Conservation (phyloP, 1,284 basidiomycete genomes). For the Rhodofomes roseus region DNA sequence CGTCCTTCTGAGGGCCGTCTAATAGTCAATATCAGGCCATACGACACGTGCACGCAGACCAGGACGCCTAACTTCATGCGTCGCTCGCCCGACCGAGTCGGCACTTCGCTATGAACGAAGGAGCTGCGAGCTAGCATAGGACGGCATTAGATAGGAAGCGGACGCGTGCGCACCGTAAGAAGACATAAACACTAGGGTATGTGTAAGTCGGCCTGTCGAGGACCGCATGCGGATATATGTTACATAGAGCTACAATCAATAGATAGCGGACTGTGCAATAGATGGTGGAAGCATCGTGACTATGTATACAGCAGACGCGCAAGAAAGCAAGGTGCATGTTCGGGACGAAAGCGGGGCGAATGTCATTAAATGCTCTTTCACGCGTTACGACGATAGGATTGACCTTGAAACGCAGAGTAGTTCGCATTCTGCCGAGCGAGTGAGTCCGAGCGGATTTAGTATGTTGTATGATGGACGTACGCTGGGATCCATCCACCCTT, state of each 20-base stretch:
- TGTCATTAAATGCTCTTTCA: neutral
- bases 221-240: neutral
- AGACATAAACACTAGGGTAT: neutral
- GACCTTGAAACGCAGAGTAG: slow-evolving; percentile 2
- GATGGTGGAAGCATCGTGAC: neutral
- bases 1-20: neutral
- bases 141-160: neutral
- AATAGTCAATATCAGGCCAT: neutral
- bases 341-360: neutral
- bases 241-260: neutral
- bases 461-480: slow-evolving; percentile 1
- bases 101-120: neutral
- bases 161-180: neutral
- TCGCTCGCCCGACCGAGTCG: neutral
- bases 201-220: neutral
- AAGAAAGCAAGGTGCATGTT: neutral
- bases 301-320: neutral
- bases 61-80: neutral
- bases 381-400: neutral
- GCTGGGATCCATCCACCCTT: slow-evolving; percentile 1
- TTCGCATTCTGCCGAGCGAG: neutral
- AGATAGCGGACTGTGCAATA: neutral
- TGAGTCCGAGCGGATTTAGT: neutral
- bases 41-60: neutral
- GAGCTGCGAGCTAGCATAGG: neutral